Evolutionary conservation across 805 yeast genomes (phyloP).

Genomic region (Naumovozyma dairenensis): DNA sequence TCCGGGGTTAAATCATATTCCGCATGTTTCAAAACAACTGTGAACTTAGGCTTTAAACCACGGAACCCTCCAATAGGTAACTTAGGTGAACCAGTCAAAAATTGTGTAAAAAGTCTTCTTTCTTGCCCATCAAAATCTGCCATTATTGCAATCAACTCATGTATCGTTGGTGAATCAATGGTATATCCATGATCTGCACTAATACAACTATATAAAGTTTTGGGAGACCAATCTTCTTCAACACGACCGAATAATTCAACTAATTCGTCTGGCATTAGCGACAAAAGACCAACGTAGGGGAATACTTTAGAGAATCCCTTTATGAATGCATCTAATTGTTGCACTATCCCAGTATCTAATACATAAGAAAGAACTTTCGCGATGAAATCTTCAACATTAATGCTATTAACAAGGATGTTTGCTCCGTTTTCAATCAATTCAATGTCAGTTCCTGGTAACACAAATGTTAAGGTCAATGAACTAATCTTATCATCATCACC

Average conservation of each 20-base stretch:
- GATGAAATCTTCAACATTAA: constrained; percentile 52
- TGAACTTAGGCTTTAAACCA: constrained; percentile 67
- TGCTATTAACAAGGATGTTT: constrained; percentile 36
- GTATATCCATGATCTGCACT: constrained; percentile 88
- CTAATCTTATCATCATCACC: constrained; percentile 23
- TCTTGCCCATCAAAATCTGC: constrained; percentile 42
- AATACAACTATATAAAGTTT: constrained; percentile 48
- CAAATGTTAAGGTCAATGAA: constrained; percentile 53
- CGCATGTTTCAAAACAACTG: constrained; percentile 77
- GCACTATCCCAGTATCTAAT: constrained; percentile 50
- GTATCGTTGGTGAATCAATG: constrained; percentile 55
- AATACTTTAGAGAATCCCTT: constrained; percentile 77
- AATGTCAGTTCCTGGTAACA: constrained; percentile 65
- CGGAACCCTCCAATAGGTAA: constrained; percentile 92
- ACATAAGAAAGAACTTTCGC: constrained; percentile 46
- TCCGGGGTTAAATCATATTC: constrained; percentile 63
- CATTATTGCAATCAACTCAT: constrained; percentile 53
- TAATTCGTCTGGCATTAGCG: constrained; percentile 70
- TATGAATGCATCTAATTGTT: constrained; percentile 60
- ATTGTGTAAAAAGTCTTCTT: constrained; percentile 68
- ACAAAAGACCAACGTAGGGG: constrained; percentile 60
- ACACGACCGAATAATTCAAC: constrained; percentile 62
- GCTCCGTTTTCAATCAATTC: constrained; percentile 52
- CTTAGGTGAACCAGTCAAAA: constrained; percentile 87
- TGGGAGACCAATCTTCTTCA: constrained; percentile 78